Percentiles rank a stretch among this genome's conserved stretches.
Conservation (phyloP, 805 yeast species). For the Myxozyma neotropica region DNA sequence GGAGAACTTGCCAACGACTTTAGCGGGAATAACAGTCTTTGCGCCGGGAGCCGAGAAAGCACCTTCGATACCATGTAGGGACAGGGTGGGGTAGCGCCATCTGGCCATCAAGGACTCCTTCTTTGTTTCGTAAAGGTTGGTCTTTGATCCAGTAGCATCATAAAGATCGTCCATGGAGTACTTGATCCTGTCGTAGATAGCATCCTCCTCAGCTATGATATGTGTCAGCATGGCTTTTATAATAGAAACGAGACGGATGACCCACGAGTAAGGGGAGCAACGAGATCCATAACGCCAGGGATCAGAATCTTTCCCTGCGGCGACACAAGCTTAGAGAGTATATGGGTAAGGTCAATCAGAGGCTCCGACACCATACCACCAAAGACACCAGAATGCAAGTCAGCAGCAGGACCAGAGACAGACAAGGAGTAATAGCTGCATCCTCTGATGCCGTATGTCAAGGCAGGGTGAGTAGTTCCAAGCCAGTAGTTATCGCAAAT, state of each 20-base stretch:
- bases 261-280: constrained; percentile 79
- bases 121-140: constrained; percentile 74
- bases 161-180: constrained; percentile 82
- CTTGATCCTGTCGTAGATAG: constrained; percentile 81
- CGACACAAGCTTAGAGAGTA: constrained; percentile 77
- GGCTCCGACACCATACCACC: constrained; percentile 99
- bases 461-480: constrained; percentile 94
- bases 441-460: constrained; percentile 97
- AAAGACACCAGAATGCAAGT: constrained; percentile 93
- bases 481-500: constrained; percentile 98
- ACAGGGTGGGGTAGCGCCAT: constrained; percentile 98
- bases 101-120: constrained; percentile 92
- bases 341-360: constrained; percentile 84
- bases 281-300: constrained; percentile 91
- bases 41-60: constrained; percentile 96
- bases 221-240: not conserved
- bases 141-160: constrained; percentile 84
- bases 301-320: constrained; percentile 79
- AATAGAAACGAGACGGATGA: not conserved
- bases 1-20: constrained; percentile 91
- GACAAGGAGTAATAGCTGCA: constrained; percentile 86
- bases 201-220: constrained; percentile 55
- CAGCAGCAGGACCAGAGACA: constrained; percentile 92
- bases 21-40: constrained; percentile 96
- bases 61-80: constrained; percentile 96